Percentiles rank a stretch among this genome's conserved stretches.
Conservation (phyloP, 352 stramenopile genomes). For the Globisporangium rhizosaccharum region DNA sequence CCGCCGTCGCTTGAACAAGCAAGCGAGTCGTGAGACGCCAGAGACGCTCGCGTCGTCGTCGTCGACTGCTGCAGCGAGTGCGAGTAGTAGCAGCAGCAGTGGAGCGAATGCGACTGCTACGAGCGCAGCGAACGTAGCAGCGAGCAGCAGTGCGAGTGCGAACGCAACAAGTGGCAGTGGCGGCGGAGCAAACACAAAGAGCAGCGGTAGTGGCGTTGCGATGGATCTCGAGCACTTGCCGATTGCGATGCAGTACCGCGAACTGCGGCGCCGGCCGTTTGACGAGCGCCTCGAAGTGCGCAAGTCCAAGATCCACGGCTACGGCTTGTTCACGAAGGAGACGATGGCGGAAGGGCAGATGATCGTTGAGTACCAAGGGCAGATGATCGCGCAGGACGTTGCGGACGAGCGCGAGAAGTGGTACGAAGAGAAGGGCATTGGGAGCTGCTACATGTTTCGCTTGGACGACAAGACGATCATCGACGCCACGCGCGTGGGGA, state of each 20-base stretch:
- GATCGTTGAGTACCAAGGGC: constrained; percentile 96
- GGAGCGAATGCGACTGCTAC: background rate
- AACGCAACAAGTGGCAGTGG: constrained; percentile 11
- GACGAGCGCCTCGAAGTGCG: constrained; percentile 88
- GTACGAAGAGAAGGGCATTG: constrained; percentile 92
- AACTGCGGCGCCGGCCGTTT: constrained; percentile 89
- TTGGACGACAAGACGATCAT: constrained; percentile 93
- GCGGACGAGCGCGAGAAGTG: constrained; percentile 91
- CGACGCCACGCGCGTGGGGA: constrained; percentile 91
- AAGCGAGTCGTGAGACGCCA: constrained; percentile 35
- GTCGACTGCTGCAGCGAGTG: background rate
- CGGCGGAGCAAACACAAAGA: constrained; percentile 2
- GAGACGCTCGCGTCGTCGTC: constrained; percentile 14
- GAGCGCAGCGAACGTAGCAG: too few relatives aligned
- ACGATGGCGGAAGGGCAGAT: constrained; percentile 90
- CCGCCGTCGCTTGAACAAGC: constrained; percentile 41
- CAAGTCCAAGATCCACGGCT: constrained; percentile 95
- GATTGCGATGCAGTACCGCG: constrained; percentile 89
- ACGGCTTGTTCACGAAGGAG: constrained; percentile 94
- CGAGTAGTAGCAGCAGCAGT: constrained; percentile 8
- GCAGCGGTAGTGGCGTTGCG: constrained; percentile 27
- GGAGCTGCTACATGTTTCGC: constrained; percentile 98
- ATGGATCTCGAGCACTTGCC: constrained; percentile 83
- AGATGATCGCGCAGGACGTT: constrained; percentile 88
- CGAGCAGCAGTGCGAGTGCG: background rate